These are phyloP conservation scores for Warburgia ugandensis DNA, from an alignment of 164 flowering plant genomes.

Conservation along the genomic window DNA sequence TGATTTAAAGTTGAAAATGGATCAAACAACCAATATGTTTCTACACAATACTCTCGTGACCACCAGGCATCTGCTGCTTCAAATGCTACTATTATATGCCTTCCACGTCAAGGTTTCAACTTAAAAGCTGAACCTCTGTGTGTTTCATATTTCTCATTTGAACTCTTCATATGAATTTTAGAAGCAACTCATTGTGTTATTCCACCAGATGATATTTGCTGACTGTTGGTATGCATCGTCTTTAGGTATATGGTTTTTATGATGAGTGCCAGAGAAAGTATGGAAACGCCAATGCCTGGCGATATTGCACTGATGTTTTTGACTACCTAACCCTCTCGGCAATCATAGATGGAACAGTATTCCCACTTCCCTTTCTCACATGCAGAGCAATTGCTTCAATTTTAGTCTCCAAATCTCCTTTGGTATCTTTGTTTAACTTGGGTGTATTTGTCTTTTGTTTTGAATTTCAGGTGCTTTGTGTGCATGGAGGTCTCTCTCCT, in stretches of 20 bases:
- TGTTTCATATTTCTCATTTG: neutral
- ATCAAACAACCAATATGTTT: too few relatives aligned
- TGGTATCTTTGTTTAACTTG: neutral
- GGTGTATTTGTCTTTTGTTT: neutral
- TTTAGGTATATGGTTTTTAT: constrained; percentile 94
- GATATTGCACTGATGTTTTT: constrained; percentile 98
- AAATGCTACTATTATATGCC: too few relatives aligned
- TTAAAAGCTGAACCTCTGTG: too few relatives aligned
- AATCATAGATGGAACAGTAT: constrained; percentile 93
- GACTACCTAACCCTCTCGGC: constrained; percentile 96
- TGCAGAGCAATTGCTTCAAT: neutral
- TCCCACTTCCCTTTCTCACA: constrained; percentile 1
- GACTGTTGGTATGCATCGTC: constrained; percentile 2
- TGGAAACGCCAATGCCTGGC: constrained; percentile 99
- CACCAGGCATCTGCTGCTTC: too few relatives aligned
- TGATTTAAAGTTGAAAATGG: too few relatives aligned
- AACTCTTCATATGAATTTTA: neutral
- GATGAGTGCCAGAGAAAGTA: constrained; percentile 99
- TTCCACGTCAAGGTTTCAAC: too few relatives aligned
- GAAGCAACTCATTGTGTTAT: neutral
- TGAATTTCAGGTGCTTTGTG: constrained; percentile 77
- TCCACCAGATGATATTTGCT: neutral
- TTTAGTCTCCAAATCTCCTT: neutral
- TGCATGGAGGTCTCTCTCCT: constrained; percentile 99
- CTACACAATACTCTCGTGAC: too few relatives aligned